Percentiles rank a stretch among this genome's conserved stretches.
phyloP scores from a whole-genome alignment of 441 rosid genomes.

The Croton setiger region DNA sequence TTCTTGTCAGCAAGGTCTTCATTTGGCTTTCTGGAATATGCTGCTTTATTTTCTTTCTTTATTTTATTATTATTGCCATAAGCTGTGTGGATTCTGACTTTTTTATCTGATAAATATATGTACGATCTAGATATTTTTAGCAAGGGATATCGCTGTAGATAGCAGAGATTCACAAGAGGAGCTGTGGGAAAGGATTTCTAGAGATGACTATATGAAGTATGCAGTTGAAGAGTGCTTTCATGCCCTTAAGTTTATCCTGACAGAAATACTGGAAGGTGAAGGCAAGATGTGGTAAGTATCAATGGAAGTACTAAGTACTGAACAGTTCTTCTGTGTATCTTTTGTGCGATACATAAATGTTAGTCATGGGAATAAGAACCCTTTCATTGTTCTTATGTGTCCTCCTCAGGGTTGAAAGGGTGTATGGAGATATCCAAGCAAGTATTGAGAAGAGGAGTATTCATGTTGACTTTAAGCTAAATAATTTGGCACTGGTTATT shows the following conservation, averaged over 20 bases:
- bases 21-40: slow-evolving; percentile 13
- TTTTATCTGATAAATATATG: not conserved
- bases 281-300: slow-evolving; percentile 81
- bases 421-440: slow-evolving; percentile 60
- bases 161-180: slow-evolving; percentile 66
- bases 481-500: slow-evolving; percentile 75
- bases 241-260: slow-evolving; percentile 60
- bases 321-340: not conserved
- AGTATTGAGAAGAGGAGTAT: slow-evolving; percentile 50
- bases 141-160: slow-evolving; percentile 88
- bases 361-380: slow-evolving; percentile 1
- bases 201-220: slow-evolving; percentile 95
- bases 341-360: not conserved
- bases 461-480: slow-evolving; percentile 61
- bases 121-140: slow-evolving; percentile 67
- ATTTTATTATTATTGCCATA: not conserved
- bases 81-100: not conserved
- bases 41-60: slow-evolving; percentile 15
- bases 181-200: slow-evolving; percentile 78
- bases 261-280: slow-evolving; percentile 77
- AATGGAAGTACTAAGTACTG: not conserved
- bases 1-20: slow-evolving; percentile 95
- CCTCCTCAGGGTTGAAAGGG: slow-evolving; percentile 77
- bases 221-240: slow-evolving; percentile 89
- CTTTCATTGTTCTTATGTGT: slow-evolving; percentile 25